Evolutionary conservation across 306 rosid species (phyloP).

Genomic region (Prunus kanzakura): DNA sequence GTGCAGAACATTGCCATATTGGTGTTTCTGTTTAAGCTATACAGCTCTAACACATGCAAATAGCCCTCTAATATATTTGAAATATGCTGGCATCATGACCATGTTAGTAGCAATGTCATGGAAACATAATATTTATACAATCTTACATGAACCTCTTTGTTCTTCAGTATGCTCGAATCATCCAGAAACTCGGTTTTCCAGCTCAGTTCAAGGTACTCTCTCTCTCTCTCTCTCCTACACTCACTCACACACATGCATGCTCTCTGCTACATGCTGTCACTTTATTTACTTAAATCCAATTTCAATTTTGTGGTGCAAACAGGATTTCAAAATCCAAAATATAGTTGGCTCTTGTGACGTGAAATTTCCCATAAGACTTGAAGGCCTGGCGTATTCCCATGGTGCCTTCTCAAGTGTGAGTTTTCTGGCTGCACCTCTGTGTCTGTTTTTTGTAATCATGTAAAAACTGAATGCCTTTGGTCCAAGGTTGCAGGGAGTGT

Average conservation of each 20-base stretch:
- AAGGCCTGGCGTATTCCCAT: conserved; percentile 89
- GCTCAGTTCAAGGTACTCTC: conserved; percentile 76
- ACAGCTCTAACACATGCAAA: neutral
- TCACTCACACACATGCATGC: neutral
- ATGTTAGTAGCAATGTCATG: neutral
- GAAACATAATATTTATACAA: neutral
- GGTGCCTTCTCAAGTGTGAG: conserved; percentile 92
- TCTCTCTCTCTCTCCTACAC: no score
- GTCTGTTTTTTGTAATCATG: neutral
- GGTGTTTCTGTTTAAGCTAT: neutral
- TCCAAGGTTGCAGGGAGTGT: neutral
- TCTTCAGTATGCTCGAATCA: conserved; percentile 87
- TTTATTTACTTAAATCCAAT: neutral
- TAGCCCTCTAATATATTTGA: neutral
- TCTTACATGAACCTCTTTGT: conserved; percentile 17
- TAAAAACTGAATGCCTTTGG: neutral
- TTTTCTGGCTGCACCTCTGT: neutral
- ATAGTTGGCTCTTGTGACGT: conserved; percentile 94
- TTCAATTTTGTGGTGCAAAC: neutral
- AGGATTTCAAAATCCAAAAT: conserved; percentile 92
- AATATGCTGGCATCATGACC: neutral
- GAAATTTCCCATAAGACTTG: conserved; percentile 88
- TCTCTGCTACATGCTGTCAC: neutral
- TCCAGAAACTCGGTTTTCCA: conserved; percentile 85
- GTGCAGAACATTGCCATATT: neutral